Conservation (phyloP, 306 rosid genomes). For the Pyrus pyrifolia region DNA sequence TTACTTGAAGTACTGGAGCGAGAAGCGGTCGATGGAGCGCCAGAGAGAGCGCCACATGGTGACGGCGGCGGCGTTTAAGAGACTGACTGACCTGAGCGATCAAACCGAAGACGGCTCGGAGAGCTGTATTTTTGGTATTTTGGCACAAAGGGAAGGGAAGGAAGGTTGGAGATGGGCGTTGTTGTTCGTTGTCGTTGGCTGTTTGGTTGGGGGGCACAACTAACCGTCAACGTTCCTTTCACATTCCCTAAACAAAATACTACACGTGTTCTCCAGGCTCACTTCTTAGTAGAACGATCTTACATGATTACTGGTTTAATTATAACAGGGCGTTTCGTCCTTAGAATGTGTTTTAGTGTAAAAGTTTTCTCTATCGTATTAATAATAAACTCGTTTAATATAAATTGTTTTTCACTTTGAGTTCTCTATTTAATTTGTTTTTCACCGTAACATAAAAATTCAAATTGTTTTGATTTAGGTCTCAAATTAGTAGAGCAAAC, state of each 20-base stretch:
- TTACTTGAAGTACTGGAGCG: conserved; percentile 65
- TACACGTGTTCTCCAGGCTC: not conserved
- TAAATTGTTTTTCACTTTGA: too few relatives aligned
- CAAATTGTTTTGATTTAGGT: not conserved
- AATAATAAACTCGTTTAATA: too few relatives aligned
- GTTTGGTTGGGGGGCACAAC: not conserved
- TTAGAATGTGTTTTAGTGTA: too few relatives aligned
- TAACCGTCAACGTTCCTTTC: not conserved
- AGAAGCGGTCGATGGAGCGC: conserved; percentile 84
- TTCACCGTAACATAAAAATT: too few relatives aligned
- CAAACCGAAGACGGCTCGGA: not conserved
- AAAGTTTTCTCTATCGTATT: too few relatives aligned
- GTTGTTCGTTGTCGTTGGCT: not conserved
- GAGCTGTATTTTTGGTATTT: not conserved
- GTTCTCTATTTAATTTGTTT: too few relatives aligned
- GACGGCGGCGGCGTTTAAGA: not conserved
- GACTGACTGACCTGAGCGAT: not conserved
- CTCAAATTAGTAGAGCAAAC: too few relatives aligned
- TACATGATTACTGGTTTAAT: too few relatives aligned
- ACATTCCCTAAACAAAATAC: not conserved
- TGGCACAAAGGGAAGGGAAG: not conserved
- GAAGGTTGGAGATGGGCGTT: not conserved
- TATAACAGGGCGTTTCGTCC: too few relatives aligned
- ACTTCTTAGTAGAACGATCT: too few relatives aligned
- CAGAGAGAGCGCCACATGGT: conserved; percentile 65